Conservation (phyloP, 192 early-diverging fungal species). For the Cetraspora pellucida region DNA sequence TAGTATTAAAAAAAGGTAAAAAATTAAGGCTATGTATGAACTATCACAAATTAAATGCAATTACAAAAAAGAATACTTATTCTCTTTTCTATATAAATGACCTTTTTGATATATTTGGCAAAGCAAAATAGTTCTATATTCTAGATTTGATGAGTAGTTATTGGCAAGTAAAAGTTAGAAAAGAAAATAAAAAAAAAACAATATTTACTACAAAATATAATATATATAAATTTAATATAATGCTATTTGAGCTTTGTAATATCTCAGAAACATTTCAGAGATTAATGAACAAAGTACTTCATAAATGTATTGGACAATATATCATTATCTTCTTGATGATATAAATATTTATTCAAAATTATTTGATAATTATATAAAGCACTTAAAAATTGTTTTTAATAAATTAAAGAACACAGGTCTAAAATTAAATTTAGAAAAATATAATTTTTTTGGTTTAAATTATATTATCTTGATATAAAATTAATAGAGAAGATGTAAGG, state of each 20-base stretch:
- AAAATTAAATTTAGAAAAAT: slow-evolving; percentile 16
- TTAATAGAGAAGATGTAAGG: neutral
- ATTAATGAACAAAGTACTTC: slow-evolving; percentile 46
- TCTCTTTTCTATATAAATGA: slow-evolving; percentile 47
- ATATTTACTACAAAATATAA: slow-evolving; percentile 40
- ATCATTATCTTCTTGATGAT: slow-evolving; percentile 46
- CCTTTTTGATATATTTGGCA: slow-evolving; percentile 25
- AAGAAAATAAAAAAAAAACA: slow-evolving; percentile 18
- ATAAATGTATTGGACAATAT: slow-evolving; percentile 25
- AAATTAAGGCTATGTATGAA: slow-evolving; percentile 42
- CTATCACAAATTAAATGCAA: slow-evolving; percentile 46
- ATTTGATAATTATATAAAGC: slow-evolving; percentile 24
- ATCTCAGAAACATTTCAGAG: slow-evolving; percentile 44
- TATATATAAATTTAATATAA: slow-evolving; percentile 40
- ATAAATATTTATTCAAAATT: slow-evolving; percentile 50
- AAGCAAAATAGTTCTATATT: slow-evolving; percentile 35
- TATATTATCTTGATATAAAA: slow-evolving; percentile 8
- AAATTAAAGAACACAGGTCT: neutral
- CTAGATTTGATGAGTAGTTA: slow-evolving; percentile 27
- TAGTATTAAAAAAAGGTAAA: slow-evolving; percentile 43
- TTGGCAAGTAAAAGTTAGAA: slow-evolving; percentile 28
- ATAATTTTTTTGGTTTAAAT: neutral
- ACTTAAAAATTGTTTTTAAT: slow-evolving; percentile 11
- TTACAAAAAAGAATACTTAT: slow-evolving; percentile 43
- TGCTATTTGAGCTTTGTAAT: slow-evolving; percentile 46